These are phyloP conservation scores for Suillus clintonianus DNA, from an alignment of 768 basidiomycete genomes.

Conservation along the genomic window DNA sequence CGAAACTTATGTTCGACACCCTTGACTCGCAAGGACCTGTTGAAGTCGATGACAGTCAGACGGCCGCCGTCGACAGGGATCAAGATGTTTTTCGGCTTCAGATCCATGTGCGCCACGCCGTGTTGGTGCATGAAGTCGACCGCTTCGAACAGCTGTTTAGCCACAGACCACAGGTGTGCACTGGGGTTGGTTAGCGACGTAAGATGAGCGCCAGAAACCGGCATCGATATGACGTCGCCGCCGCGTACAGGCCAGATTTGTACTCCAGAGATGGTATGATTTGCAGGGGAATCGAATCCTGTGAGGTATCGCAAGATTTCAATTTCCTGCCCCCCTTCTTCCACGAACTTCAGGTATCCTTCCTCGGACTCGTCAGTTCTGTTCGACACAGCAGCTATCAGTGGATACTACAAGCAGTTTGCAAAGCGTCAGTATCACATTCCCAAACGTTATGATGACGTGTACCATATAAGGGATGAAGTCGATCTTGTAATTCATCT, in stretches of 20 bases:
- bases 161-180: background rate
- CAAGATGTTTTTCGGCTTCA: conserved; percentile 15
- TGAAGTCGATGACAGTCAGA: conserved; percentile 8
- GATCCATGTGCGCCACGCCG: conserved; percentile 15
- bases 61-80: background rate
- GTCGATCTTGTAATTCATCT: conserved; percentile 4
- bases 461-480: too few species aligned
- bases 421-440: too few species aligned
- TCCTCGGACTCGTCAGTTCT: too few species aligned
- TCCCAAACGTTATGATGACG: too few species aligned
- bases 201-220: background rate
- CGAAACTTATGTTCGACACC: background rate
- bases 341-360: conserved; percentile 15
- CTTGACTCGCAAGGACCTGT: background rate
- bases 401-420: too few species aligned
- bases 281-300: conserved; percentile 2
- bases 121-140: conserved; percentile 22
- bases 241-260: conserved; percentile 1
- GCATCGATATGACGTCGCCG: background rate
- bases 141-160: conserved; percentile 5
- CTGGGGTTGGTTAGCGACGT: background rate
- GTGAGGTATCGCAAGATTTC: conserved; percentile 10
- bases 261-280: conserved; percentile 12
- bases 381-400: too few species aligned
- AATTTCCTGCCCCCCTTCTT: conserved; percentile 7